These are phyloP conservation scores for Boletus pseudo-olivaceus DNA, from an alignment of 768 basidiomycete species.

Conservation along the genomic window DNA sequence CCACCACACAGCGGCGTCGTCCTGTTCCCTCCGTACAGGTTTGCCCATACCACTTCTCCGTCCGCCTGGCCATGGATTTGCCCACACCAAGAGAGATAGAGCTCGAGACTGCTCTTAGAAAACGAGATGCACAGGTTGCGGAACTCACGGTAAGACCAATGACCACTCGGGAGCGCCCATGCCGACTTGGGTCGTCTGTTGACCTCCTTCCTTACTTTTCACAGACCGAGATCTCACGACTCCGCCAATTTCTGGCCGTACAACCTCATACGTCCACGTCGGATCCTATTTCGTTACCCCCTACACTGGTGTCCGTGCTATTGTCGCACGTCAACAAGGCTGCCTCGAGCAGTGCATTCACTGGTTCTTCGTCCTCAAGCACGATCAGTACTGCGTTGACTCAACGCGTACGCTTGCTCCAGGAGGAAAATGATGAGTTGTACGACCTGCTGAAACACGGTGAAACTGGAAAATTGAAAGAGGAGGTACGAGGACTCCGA, in stretches of 20 bases:
- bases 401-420: constrained; percentile 66
- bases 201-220: constrained; percentile 9
- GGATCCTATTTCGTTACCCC: constrained; percentile 67
- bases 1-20: constrained; percentile 29
- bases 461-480: constrained; percentile 79
- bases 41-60: constrained; percentile 9
- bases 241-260: constrained; percentile 61
- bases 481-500: constrained; percentile 70
- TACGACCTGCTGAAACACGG: constrained; percentile 70
- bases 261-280: constrained; percentile 58
- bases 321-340: constrained; percentile 59
- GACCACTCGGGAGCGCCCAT: constrained; percentile 20
- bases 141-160: constrained; percentile 62
- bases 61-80: constrained; percentile 51
- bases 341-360: constrained; percentile 28
- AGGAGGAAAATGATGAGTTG: constrained; percentile 86
- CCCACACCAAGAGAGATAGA: constrained; percentile 77
- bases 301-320: constrained; percentile 63
- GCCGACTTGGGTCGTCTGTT: constrained; percentile 16
- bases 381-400: constrained; percentile 73
- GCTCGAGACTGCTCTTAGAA: constrained; percentile 73
- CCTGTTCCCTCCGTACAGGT: constrained; percentile 11
- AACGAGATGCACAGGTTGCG: constrained; percentile 68
- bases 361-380: constrained; percentile 38
- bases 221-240: constrained; percentile 70